Conservation (phyloP, 148 eudicot species). For the Spergularia marina region DNA sequence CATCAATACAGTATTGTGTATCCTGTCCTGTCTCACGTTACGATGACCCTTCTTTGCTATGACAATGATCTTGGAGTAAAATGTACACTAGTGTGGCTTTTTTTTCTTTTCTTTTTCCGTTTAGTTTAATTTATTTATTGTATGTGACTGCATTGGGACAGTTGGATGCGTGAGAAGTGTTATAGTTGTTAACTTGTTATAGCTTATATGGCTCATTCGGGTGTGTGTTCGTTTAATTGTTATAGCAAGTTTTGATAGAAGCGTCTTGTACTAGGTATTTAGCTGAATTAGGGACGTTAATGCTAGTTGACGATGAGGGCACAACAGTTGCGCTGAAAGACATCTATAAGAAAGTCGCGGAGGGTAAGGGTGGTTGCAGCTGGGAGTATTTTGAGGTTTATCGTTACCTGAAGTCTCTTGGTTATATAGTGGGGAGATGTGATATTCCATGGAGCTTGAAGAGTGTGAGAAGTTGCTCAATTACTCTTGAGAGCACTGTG, state of each 20-base stretch:
- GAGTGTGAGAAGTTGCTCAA: slow-evolving; percentile 28
- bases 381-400: slow-evolving; percentile 84
- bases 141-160: background rate
- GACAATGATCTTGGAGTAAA: background rate
- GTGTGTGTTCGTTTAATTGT: background rate
- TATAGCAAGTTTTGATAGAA: slow-evolving; percentile 4
- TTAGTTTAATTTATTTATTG: background rate
- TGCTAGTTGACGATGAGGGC: slow-evolving; percentile 46
- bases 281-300: slow-evolving; percentile 73
- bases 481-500: slow-evolving; percentile 23
- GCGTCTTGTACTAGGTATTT: slow-evolving; percentile 50
- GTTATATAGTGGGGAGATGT: slow-evolving; percentile 75
- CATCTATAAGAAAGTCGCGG: slow-evolving; percentile 60
- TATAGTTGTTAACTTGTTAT: background rate
- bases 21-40: background rate
- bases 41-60: background rate
- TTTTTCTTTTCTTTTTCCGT: background rate
- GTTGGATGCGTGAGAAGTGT: background rate
- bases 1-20: background rate
- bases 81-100: background rate
- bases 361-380: slow-evolving; percentile 47
- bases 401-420: slow-evolving; percentile 73
- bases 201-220: background rate
- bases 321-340: slow-evolving; percentile 40
- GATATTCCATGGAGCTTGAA: slow-evolving; percentile 65